Base-by-base conservation (phyloP, 169 alveolate species). In the Eimeria brunetti region DNA sequence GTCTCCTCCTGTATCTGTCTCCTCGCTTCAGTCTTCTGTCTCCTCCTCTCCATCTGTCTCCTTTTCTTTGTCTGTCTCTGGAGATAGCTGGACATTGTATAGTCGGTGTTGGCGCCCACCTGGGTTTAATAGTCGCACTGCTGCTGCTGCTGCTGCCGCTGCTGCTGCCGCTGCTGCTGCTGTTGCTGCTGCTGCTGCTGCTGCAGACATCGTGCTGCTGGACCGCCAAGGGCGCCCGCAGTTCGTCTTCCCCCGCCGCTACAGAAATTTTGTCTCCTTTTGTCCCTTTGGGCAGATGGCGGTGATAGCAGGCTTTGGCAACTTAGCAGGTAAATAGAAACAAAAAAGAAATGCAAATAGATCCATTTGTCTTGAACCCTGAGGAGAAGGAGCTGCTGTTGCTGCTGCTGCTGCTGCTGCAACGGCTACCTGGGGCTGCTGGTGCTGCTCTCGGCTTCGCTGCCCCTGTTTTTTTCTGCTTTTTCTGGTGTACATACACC, bases 301-400 rank as follows among this genome's bases (percentile, higher is more conserved):
- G 51, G 97, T 96, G 71, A 75, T 95, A 14, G 97, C 97, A 16
- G 97, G 97, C 49, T 96, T 96, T 62, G 97, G 97, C 16, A 96
- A 96, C 33, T 88, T 96, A 24, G 97, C 97, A 22, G 97, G 97
- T 46, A 94, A 91, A 73, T 49, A 81, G 20, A 69, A 5, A 24
- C n/a, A n/a, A n/a, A n/a, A n/a, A 64, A 69, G 30, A 18, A 60
- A 60, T 16, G 69, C 1, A 16, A 18, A 18, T 60, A 6, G 69
- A 3, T 6, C 1, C 69, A n/a, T n/a, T 33, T 49, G 53, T 27
- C 27, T 53, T 20, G n/a, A n/a, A n/a, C n/a, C n/a, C n/a, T n/a
- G n/a, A n/a, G n/a, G n/a, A n/a, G n/a, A n/a, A n/a, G n/a, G n/a
- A n/a, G n/a, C n/a, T 27, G 9, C 73, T 44, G 33, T 9, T 16